Percentiles rank a stretch among this genome's conserved stretches.
Evolutionary conservation across 2,329 filamentous ascomycete genomes (phyloP).

Genomic region (Clonostachys solani): DNA sequence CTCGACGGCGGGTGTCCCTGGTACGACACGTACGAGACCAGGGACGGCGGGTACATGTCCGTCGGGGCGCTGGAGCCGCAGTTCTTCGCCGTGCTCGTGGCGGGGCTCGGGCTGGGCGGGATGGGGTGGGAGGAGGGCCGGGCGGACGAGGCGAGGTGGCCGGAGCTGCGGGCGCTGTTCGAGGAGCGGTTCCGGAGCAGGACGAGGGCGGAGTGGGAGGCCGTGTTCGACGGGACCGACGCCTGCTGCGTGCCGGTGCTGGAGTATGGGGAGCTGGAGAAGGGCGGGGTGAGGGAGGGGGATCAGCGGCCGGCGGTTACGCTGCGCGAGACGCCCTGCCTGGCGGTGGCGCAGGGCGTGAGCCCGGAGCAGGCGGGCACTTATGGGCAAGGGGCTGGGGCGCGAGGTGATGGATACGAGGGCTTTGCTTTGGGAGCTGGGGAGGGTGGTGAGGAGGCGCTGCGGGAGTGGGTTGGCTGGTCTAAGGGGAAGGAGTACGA

Average conservation of each 20-base stretch:
- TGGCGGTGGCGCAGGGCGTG: conserved; percentile 50
- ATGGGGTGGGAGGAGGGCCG: conserved; percentile 47
- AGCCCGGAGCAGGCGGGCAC: conserved; percentile 21
- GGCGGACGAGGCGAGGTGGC: conserved; percentile 63
- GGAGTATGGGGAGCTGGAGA: conserved; percentile 67
- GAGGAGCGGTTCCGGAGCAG: conserved; percentile 61
- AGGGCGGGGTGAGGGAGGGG: conserved; percentile 56
- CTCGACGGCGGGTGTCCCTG: conserved; percentile 84
- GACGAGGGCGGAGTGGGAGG: conserved; percentile 77
- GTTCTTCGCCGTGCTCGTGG: conserved; percentile 69
- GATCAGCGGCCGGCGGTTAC: conserved; percentile 70
- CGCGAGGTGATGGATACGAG: conserved; percentile 64
- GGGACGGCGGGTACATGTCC: conserved; percentile 74
- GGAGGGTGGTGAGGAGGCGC: conserved; percentile 64
- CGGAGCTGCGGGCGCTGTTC: conserved; percentile 58
- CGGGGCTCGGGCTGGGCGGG: conserved; percentile 57
- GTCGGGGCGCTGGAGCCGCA: conserved; percentile 89
- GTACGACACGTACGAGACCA: conserved; percentile 86
- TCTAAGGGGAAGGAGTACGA: conserved; percentile 65
- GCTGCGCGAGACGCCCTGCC: conserved; percentile 64
- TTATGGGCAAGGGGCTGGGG: conserved; percentile 60
- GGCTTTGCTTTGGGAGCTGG: conserved; percentile 59
- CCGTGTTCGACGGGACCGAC: conserved; percentile 82
- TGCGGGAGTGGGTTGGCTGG: conserved; percentile 77
- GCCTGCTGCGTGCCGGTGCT: conserved; percentile 90